Base-by-base conservation (phyloP, 2,329 filamentous ascomycete genomes). In the Cladorrhinum sp. region DNA sequence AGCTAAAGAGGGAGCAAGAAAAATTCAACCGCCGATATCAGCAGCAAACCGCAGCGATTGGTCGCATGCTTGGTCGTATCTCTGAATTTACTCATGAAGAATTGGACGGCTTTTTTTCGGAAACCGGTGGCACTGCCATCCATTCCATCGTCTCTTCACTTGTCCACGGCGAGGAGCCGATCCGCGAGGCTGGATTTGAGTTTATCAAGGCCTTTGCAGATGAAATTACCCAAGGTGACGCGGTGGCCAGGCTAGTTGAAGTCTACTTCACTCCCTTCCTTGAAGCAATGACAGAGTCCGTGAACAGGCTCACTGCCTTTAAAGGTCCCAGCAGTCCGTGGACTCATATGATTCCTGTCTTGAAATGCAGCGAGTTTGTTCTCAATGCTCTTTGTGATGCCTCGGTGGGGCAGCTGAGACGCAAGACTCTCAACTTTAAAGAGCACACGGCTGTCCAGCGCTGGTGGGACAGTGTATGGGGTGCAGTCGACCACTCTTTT, bases 381-480 rank as follows among this genome's bases (percentile, higher is more conserved):
- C 74, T 88, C 2, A 77, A 77, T 23, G 80, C 79, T 23, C 76
- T 89, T 24, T 83, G 81, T 64, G 84, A 87, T 60, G 77, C 81
- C 3, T 76, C 80, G 0, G 77, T 77, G 2, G 86, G 86, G 50
- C 77, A 86, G 56, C 72, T 86, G 54, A 77, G 84, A 64, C 77
- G 78, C n/a, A 81, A 75, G 54, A 72, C 75, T n/a, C 70, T 92
- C 25, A 82, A 85, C 25, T 72, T 78, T 1, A 81, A 81, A 60
- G 89, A 93, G 65, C 81, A 84, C 12, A 79, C 83, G 36, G 85
- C 87, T 2, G 81, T 96, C 13, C 82, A 89, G 69, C 83, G 82
- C 36, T 91, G 96, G 77, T 99, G 96, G 96, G 83, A 86, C 62
- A 84, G 85, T 59, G 84, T 93, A 67, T 99, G 96, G 96, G 82